Conservation (phyloP, 805 yeast species). For the Zygoascus biomembranicola region DNA sequence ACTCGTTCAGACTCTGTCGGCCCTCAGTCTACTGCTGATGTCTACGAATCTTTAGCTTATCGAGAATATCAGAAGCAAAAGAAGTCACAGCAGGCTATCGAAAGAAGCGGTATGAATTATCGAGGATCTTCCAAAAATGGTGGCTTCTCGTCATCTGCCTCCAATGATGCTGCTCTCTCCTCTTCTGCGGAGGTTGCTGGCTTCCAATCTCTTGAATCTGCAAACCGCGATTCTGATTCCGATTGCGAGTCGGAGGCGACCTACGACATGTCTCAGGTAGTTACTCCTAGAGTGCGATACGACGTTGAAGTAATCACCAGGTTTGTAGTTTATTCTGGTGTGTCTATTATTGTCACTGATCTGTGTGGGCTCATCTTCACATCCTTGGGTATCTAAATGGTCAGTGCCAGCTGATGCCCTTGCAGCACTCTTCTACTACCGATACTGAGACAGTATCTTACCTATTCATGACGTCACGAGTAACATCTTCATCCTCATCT, state of each 20-base stretch:
- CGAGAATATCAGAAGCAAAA: conserved; percentile 22
- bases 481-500: neutral
- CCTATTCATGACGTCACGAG: neutral
- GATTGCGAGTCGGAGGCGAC: neutral
- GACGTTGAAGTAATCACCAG: conserved; percentile 74
- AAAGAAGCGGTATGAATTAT: conserved; percentile 2
- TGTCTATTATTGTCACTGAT: conserved; percentile 46
- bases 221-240: neutral
- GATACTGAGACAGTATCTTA: neutral
- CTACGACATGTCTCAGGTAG: conserved; percentile 20
- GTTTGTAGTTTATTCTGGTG: conserved; percentile 73
- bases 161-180: neutral
- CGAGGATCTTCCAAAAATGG: conserved; percentile 3
- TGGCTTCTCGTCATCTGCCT: neutral
- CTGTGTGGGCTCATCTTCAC: conserved; percentile 13
- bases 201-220: neutral
- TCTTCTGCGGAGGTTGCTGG: neutral
- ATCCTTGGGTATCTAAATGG: conserved; percentile 1
- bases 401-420: neutral
- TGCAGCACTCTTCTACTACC: no score
- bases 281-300: conserved; percentile 39
- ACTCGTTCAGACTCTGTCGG: conserved; percentile 32
- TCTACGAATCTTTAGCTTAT: conserved; percentile 31
- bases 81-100: conserved; percentile 13
- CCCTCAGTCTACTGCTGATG: conserved; percentile 35